A percentile compares a stretch with the other conserved stretches of the same genome.
Evolutionary conservation across 1,284 basidiomycete species (phyloP).

Genomic region (Apiotrichum gamsii): DNA sequence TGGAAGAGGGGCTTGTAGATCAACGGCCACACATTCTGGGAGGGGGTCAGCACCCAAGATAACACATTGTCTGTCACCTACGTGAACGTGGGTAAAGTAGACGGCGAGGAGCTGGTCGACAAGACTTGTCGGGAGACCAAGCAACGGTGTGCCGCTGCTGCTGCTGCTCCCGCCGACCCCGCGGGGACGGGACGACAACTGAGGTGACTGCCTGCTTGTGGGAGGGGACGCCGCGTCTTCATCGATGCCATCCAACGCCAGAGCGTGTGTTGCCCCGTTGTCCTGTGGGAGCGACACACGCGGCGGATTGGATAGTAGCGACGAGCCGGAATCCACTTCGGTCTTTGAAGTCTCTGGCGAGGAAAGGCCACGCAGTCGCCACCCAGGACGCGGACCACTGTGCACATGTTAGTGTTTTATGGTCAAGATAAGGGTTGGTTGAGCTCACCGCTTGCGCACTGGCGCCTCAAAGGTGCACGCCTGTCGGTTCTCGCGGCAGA

Average conservation of each 20-base stretch:
- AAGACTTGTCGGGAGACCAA: constrained; percentile 19
- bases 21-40: constrained; percentile 43
- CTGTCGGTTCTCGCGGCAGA: constrained; percentile 23
- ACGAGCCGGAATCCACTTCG: no score
- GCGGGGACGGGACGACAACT: neutral
- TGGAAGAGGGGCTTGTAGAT: constrained; percentile 43
- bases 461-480: constrained; percentile 25
- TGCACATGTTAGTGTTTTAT: neutral
- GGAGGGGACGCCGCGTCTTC: neutral
- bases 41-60: neutral
- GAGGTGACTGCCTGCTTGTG: neutral
- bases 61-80: constrained; percentile 6
- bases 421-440: neutral
- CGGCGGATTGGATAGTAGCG: neutral
- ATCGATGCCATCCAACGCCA: neutral
- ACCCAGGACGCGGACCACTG: constrained; percentile 10
- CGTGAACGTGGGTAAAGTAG: constrained; percentile 41
- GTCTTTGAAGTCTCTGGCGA: constrained; percentile 4
- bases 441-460: constrained; percentile 24
- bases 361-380: constrained; percentile 3
- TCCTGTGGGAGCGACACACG: neutral
- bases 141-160: constrained; percentile 9
- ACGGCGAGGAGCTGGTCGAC: constrained; percentile 34
- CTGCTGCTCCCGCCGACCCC: no score
- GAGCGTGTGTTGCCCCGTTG: neutral